These are phyloP conservation scores for Vitis cinerea DNA, from an alignment of 164 flowering plant genomes.

Conservation along the genomic window DNA sequence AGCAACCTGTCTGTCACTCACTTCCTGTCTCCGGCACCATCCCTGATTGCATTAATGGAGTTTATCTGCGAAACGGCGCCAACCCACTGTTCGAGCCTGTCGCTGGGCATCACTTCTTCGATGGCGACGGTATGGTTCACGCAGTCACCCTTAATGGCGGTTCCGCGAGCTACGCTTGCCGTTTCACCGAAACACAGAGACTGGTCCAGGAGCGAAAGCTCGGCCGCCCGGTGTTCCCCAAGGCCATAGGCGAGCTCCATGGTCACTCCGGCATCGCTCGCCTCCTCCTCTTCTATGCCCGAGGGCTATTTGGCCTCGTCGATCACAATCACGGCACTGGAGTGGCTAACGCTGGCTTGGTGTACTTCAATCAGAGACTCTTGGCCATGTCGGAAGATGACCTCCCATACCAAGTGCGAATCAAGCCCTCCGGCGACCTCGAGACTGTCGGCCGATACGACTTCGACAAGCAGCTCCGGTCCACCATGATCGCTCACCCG, in stretches of 20 bases:
- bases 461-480: conserved; percentile 25
- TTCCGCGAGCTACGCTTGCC: conserved; percentile 31
- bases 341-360: conserved; percentile 40
- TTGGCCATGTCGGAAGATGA: conserved; percentile 45
- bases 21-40: conserved; percentile 35
- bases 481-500: conserved; percentile 42
- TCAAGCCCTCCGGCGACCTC: conserved; percentile 28
- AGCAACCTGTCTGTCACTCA: conserved; percentile 21
- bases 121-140: conserved; percentile 45
- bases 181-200: conserved; percentile 35
- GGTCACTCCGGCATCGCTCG: conserved; percentile 38
- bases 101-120: conserved; percentile 41
- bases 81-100: conserved; percentile 35
- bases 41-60: conserved; percentile 31
- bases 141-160: conserved; percentile 26
- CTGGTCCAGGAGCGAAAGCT: conserved; percentile 24
- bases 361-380: conserved; percentile 33
- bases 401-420: conserved; percentile 30
- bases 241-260: conserved; percentile 42
- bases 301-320: conserved; percentile 30
- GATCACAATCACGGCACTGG: conserved; percentile 31
- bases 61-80: conserved; percentile 38
- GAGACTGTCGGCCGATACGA: conserved; percentile 28
- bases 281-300: conserved; percentile 26
- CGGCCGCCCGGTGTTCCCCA: conserved; percentile 36